Evolutionary conservation across 208 protist species (phyloP), one percentile per base, ranked within the genome.

Genomic region (Trypanosoma rangeli): DNA sequence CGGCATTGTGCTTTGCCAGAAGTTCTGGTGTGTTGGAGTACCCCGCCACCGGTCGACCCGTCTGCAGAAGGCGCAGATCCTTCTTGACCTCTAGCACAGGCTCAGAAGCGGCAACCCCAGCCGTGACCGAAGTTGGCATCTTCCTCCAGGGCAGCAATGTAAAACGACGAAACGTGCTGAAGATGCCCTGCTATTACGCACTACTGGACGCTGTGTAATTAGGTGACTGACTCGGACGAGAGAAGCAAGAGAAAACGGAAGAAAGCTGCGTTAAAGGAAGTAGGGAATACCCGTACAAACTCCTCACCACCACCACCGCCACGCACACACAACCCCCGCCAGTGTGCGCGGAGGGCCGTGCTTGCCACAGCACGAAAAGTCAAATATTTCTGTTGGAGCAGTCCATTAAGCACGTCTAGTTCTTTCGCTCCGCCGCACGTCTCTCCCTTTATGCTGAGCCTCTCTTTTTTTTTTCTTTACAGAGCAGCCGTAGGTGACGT

Each of bases 21-120:
- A 97, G 76, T 50, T 89, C 87, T 1, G 79, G 76, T 7, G 87
- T 86, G 76, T 97, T 97, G 39, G 59, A 35, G 76, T 79, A 93
- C 28, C 89, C 89, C 15, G 80, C 76, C 20, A 97, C 90, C 9
- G 83, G 86, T n/a, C 92, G 86, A 12, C 92, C 92, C 16, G 76
- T 92, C 74, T 92, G 84, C 64, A 97, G 79, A 13, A 89, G 76
- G 24, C 79, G 69, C 20, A 96, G 78, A 64, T 94, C 89, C 24
- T 82, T 81, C 73, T 94, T 94, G 48, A 86, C 84, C 73, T 92
- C 90, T 4, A 82, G 44, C 33, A 68, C 37, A 20, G 65, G 71
- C 49, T 70, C 76, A n/a, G 62, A 18, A 62, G 53, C 55, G 24
- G 53, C 35, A 18, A 26, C 33, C 3, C 26, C 69, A 13, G 57